phyloP scores from a whole-genome alignment of 2,329 filamentous ascomycete species.

The Aspergillus piperis region DNA sequence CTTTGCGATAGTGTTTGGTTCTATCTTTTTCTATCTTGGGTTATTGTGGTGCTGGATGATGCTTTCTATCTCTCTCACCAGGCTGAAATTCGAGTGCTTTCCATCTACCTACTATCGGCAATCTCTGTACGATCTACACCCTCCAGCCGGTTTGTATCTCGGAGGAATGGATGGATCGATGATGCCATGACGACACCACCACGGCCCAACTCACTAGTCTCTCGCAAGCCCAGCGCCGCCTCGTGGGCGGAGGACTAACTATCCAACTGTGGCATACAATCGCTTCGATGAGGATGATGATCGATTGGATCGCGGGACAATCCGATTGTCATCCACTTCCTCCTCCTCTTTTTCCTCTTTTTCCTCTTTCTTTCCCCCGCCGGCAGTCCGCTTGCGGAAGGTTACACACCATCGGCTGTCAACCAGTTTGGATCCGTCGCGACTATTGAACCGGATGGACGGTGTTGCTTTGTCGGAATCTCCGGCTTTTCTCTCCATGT shows the following conservation, averaged over 20 bases:
- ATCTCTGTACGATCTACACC: background rate
- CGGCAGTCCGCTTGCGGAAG: slow-evolving; percentile 7
- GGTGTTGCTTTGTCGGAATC: background rate
- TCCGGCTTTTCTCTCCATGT: background rate
- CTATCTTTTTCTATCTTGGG: background rate
- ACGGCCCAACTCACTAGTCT: background rate
- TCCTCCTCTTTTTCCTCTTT: too few species aligned
- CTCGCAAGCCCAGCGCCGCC: background rate
- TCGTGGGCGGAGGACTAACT: background rate
- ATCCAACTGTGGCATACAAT: background rate
- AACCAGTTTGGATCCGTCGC: background rate
- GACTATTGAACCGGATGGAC: background rate
- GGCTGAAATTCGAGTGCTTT: too few species aligned
- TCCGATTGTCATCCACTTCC: slow-evolving; percentile 1
- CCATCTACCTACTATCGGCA: too few species aligned
- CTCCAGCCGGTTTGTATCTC: background rate
- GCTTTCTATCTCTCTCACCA: too few species aligned
- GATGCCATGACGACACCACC: background rate
- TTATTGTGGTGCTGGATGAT: too few species aligned
- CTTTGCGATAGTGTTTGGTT: background rate
- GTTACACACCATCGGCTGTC: slow-evolving; percentile 15
- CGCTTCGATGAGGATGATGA: background rate
- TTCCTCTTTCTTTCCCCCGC: background rate
- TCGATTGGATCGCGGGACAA: background rate
- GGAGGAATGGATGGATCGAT: background rate